Evolutionary conservation across 805 yeast species (phyloP).

Genomic region (Debaryomyces castellii): DNA sequence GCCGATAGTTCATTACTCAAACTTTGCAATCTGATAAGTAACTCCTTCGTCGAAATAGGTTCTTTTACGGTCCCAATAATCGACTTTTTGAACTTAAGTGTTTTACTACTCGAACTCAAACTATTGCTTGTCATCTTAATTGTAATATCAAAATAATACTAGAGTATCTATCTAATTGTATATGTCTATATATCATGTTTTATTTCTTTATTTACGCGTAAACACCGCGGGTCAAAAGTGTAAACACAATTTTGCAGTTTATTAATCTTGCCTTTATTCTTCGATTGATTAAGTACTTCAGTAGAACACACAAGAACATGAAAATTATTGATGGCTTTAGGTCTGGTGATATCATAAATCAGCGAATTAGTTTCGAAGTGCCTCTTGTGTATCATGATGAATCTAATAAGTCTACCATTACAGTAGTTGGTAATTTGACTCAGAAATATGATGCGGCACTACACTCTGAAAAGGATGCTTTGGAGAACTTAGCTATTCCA

Average conservation of each 20-base stretch:
- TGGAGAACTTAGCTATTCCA: constrained; percentile 20
- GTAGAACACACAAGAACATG: neutral
- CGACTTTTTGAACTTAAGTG: constrained; percentile 37
- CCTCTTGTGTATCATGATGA: constrained; percentile 18
- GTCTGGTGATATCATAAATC: constrained; percentile 18
- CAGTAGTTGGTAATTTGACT: constrained; percentile 32
- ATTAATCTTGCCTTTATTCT: neutral
- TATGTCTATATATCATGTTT: neutral
- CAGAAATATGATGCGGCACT: constrained; percentile 25
- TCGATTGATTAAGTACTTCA: neutral
- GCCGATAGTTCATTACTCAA: constrained; percentile 64
- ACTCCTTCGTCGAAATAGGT: constrained; percentile 62
- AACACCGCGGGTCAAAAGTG: neutral
- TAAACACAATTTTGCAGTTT: constrained; percentile 2
- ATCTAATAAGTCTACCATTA: constrained; percentile 5
- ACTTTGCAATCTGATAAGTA: constrained; percentile 52
- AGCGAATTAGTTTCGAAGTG: constrained; percentile 19
- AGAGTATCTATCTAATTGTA: too few relatives aligned
- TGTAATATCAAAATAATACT: neutral
- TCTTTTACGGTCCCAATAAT: constrained; percentile 57
- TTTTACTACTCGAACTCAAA: neutral
- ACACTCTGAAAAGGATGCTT: constrained; percentile 11
- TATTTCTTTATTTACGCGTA: constrained; percentile 1
- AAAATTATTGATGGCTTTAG: constrained; percentile 21
- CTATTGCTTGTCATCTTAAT: neutral